Base-by-base conservation (phyloP, 2,329 filamentous ascomycete genomes). In the Colletotrichum nymphaeae region DNA sequence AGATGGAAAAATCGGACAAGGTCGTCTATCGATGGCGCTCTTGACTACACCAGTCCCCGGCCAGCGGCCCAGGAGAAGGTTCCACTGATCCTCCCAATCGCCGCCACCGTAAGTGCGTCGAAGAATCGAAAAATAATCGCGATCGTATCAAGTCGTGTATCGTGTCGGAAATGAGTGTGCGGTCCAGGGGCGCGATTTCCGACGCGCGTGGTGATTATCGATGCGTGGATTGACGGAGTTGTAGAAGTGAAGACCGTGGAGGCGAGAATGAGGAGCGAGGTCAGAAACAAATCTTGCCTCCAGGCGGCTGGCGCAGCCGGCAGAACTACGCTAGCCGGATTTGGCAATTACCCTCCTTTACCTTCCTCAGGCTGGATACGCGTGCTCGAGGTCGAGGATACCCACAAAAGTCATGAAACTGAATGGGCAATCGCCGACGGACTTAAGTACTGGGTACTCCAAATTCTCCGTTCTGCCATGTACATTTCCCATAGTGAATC, bases 191-290 rank as follows among this genome's bases (percentile, higher is more conserved):
- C 82, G 82, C 83, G 84, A 85, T 85, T 84, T 81, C 83, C 83
- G 87, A 87, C 86, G 86, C 88, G 89, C 85, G 85, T 84, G 83
- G 81, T 84, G 85, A 86, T 88, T 84, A 32, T 78, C 74, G 80
- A 82, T 78, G 78, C 76, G 76, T 77, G 63, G 71, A 70, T 73
- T 75, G 69, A 68, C 63, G 63, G 74, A 59, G 74, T 60, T 75
- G 69, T 75, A 49, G 68, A 72, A 63, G 76, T 78, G 79, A 81
- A 82, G 80, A 81, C 81, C 83, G 82, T 82, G 80, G 62, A 84
- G 80, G 81, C 79, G 81, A 82, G 81, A 80, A 80, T 78, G 76
- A 76, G 75, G 76, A 79, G 80, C 80, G 80, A 81, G 78, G 80
- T 80, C 78, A 79, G 82, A 84, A 84, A 86, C 83, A 84, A 82